A percentile compares a stretch with the other conserved stretches of the same genome.
These are phyloP conservation scores for Multifurca ochricompacta DNA, from an alignment of 768 basidiomycete species.

Conservation along the genomic window DNA sequence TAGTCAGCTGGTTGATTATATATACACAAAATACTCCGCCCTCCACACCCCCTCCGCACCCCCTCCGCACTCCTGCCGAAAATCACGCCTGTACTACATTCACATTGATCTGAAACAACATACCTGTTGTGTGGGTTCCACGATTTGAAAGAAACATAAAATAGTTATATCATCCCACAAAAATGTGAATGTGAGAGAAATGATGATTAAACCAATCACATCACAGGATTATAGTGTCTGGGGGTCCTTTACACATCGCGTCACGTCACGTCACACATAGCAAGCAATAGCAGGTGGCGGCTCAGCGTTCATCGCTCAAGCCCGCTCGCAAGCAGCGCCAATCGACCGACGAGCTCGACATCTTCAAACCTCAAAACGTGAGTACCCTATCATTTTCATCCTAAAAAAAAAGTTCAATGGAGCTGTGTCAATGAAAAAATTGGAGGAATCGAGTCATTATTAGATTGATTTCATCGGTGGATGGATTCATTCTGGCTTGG, in stretches of 20 bases:
- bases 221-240: not conserved
- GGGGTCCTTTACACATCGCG: not conserved
- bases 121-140: not conserved
- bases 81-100: not conserved
- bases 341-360: conserved; percentile 3
- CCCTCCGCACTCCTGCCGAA: not conserved
- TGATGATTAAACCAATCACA: too few species aligned
- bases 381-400: not conserved
- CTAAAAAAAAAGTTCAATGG: not conserved
- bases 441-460: not conserved
- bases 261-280: not conserved
- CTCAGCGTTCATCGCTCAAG: too few species aligned
- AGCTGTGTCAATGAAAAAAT: not conserved
- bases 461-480: conserved; percentile 6
- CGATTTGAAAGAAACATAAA: not conserved
- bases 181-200: too few species aligned
- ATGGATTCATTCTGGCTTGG: conserved; percentile 1
- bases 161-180: too few species aligned
- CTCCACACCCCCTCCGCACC: not conserved
- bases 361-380: conserved; percentile 7
- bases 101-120: not conserved
- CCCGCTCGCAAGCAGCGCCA: not conserved
- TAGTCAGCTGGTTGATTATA: conserved; percentile 6
- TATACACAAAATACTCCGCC: too few species aligned
- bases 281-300: too few species aligned